phyloP scores from a whole-genome alignment of 306 rosid genomes.

The Vicia villosa region DNA sequence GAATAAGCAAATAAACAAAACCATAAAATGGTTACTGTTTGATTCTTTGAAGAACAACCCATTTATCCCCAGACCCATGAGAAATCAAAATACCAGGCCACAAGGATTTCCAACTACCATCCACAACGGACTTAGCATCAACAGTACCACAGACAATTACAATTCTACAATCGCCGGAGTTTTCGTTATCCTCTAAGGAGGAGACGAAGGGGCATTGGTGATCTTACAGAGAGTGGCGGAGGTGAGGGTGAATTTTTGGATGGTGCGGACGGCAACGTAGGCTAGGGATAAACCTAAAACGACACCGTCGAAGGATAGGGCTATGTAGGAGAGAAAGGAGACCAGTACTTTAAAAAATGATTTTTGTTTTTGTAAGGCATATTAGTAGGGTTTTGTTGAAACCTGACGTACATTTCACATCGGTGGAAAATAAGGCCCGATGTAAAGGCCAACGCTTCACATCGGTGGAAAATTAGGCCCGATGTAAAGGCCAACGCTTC shows the following conservation, averaged over 20 bases:
- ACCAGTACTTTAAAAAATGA: conserved; percentile 62
- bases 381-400: too few relatives aligned
- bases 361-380: too few relatives aligned
- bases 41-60: conserved; percentile 65
- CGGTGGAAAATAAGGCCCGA: too few relatives aligned
- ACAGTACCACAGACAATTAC: conserved; percentile 78
- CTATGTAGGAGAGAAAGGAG: conserved; percentile 69
- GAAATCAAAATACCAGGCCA: conserved; percentile 55
- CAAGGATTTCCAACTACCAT: conserved; percentile 55
- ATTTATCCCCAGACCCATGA: conserved; percentile 68
- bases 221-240: conserved; percentile 64
- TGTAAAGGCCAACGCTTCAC: too few relatives aligned
- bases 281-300: conserved; percentile 71
- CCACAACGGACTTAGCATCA: conserved; percentile 64
- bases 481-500: too few relatives aligned
- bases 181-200: conserved; percentile 30
- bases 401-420: too few relatives aligned
- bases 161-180: conserved; percentile 35
- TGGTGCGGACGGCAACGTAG: conserved; percentile 62
- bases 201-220: conserved; percentile 57
- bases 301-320: conserved; percentile 83
- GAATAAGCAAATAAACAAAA: too few relatives aligned
- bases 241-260: conserved; percentile 49
- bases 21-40: conserved; percentile 49
- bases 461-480: too few relatives aligned